Base-by-base conservation (phyloP, 1,139 yeast genomes). In the Blastobotrys proliferans region DNA sequence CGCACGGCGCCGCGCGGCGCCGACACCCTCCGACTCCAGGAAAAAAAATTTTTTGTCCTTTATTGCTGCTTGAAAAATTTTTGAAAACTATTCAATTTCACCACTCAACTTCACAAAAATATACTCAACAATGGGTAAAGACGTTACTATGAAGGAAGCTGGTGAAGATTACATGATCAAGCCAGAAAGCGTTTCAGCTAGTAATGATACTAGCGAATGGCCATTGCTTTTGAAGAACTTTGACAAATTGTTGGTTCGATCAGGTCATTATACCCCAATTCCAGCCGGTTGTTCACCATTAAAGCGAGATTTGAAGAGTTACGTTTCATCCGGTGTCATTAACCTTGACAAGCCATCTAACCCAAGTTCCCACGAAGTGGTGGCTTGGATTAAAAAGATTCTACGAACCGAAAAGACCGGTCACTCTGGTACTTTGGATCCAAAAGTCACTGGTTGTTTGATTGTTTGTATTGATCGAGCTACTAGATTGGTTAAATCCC, bases 401-500 rank as follows among this genome's bases (percentile, higher is more conserved):
- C 75, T 92, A 61, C 81, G 97, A 67, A 83, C 83, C 50, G 97
- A 92, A 69, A 92, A 92, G 70, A 92, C 98, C 49, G 98, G 98
- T 71, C 98, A 92, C 71, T 86, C 96, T 45, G 98, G 98, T 72
- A 92, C 98, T 52, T 78, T 92, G 66, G 98, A 92, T 75, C 98
- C 98, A 53, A 92, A 92, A 70, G 98, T 92, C 61, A 92, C 98
- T 46, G 70, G 70, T 28, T 92, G 98, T 75, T 76, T 92, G 67
- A 92, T 92, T 67, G 98, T 92, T 50, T 92, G 98, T 78, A 77
- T 92, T 57, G 98, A 92, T 69, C 81, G 97, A 67, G 98, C 98
- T 50, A 92, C 98, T 47, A 83, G 98, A 71, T 76, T 92, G 64
- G 98, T 92, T 56, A 92, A 92, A 71, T 86, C 97, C 47, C 98